phyloP scores from a whole-genome alignment of 306 rosid genomes.

The Canavalia ensiformis region DNA sequence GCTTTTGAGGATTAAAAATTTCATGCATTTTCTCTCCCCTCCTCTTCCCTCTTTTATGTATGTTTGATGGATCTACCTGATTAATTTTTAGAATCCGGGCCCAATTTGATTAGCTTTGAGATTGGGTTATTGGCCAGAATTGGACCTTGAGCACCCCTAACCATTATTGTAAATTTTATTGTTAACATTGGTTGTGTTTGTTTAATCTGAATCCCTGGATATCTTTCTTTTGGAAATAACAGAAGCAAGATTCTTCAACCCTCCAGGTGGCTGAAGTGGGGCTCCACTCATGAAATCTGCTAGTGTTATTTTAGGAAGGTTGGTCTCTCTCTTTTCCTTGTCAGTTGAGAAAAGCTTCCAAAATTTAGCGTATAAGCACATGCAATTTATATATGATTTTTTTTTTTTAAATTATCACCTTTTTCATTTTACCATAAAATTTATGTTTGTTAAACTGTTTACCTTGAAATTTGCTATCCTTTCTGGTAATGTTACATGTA shows the following conservation, averaged over 20 bases:
- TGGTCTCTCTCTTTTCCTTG: slow-evolving; percentile 6
- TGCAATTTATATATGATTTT: slow-evolving; percentile 22
- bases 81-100: not conserved
- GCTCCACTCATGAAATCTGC: slow-evolving; percentile 74
- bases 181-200: slow-evolving; percentile 35
- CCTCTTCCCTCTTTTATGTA: not conserved
- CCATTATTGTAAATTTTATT: not conserved
- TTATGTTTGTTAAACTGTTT: slow-evolving; percentile 36
- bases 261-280: slow-evolving; percentile 79
- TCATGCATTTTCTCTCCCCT: not conserved
- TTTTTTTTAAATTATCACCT: not conserved
- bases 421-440: slow-evolving; percentile 27
- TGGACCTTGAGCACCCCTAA: not conserved
- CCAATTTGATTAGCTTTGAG: too few species aligned
- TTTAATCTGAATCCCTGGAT: slow-evolving; percentile 39
- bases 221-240: slow-evolving; percentile 54
- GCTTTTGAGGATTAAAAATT: slow-evolving; percentile 36
- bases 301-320: slow-evolving; percentile 74
- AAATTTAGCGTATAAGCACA: not conserved
- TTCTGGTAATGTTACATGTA: slow-evolving; percentile 25
- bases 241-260: slow-evolving; percentile 69
- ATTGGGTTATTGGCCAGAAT: not conserved
- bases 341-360: slow-evolving; percentile 16
- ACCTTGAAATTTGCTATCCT: slow-evolving; percentile 38
- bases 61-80: slow-evolving; percentile 6